Base-by-base conservation (phyloP, 2,329 filamentous ascomycete species). In the Stachybotrys chlorohalonatus region DNA sequence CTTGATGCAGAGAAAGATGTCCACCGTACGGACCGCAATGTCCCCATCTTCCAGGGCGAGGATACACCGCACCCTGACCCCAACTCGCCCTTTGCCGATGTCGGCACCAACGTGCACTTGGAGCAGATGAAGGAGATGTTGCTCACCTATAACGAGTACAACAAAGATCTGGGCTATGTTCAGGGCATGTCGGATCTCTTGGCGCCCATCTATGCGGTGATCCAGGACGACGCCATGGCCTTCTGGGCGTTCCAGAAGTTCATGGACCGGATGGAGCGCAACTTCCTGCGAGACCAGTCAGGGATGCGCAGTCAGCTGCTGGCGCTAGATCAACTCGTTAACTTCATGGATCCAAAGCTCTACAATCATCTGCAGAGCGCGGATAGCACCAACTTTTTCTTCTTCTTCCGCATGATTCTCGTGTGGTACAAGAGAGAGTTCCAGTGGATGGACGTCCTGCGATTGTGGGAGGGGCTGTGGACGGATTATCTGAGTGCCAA, bases 101-200 rank as follows among this genome's bases (percentile, higher is more conserved):
- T 86, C 5, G 94, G 94, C 58, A 99, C 94, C 50, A 99, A 99
- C 64, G 92, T 96, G 6, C 94, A 99, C 70, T 81, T 99, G 59
- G 94, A 99, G 72, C 94, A 99, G 74, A 89, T 99, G 83, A 99
- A 99, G 73, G 94, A 99, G 68, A 95, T 99, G 89, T 85, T 99
- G 1, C 80, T 99, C 16, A 97, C 94, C 0, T 99, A 99, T 71
- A 97, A 99, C 68, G 94, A 99, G 73, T 95, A 95, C 73, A 99
- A 99, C 74, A 89, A 85, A 56, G 90, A 94, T 56, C 81, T 99
- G 3, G 94, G 95, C 51, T 99, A 99, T 66, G 94, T 99, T 1
- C 94, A 99, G 74, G 94, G 94, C 57, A 99, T 99, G 94, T 96
- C 91, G 11, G 94, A 99, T 70, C 82, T 99, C 1, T 82, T 99